Conservation (phyloP, 1,139 yeast species). For the Neolecta irregularis region DNA sequence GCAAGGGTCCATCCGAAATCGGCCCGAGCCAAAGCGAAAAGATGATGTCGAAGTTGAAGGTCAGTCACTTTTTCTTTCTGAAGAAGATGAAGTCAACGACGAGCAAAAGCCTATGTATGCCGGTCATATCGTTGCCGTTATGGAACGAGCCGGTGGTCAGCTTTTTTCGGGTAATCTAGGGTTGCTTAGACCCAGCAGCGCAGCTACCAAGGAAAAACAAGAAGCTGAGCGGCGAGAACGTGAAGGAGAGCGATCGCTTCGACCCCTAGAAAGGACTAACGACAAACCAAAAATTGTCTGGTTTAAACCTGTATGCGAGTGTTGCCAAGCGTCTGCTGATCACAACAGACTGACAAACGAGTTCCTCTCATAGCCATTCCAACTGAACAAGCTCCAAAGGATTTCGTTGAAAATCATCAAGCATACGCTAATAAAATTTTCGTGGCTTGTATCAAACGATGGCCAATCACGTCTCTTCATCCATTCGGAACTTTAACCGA, state of each 20-base stretch:
- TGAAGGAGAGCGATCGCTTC: conserved; percentile 26
- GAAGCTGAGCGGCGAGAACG: conserved; percentile 35
- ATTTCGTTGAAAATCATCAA: conserved; percentile 85
- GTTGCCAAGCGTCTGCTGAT: too few species aligned
- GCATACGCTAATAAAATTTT: conserved; percentile 66
- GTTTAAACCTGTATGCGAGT: conserved; percentile 98
- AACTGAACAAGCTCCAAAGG: conserved; percentile 93
- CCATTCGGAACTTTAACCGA: conserved; percentile 91
- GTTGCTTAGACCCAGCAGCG: conserved; percentile 86
- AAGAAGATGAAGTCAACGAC: conserved; percentile 90
- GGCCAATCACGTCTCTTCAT: conserved; percentile 98
- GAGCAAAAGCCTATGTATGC: conserved; percentile 89
- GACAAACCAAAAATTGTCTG: conserved; percentile 86
- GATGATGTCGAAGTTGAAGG: conserved; percentile 99
- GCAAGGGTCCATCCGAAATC: conserved; percentile 80
- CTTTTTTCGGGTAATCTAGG: conserved; percentile 82
- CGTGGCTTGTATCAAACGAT: conserved; percentile 89
- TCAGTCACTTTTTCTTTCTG: conserved; percentile 74
- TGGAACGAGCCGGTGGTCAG: conserved; percentile 95
- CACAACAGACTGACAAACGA: conserved; percentile 91
- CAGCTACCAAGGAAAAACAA: conserved; percentile 69
- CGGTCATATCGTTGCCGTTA: conserved; percentile 95
- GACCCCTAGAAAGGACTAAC: conserved; percentile 19
- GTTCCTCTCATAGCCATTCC: conserved; percentile 97
- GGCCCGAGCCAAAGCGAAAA: conserved; percentile 96